phyloP scores from a whole-genome alignment of 331 rosid genomes.

The Rosa hybrid region DNA sequence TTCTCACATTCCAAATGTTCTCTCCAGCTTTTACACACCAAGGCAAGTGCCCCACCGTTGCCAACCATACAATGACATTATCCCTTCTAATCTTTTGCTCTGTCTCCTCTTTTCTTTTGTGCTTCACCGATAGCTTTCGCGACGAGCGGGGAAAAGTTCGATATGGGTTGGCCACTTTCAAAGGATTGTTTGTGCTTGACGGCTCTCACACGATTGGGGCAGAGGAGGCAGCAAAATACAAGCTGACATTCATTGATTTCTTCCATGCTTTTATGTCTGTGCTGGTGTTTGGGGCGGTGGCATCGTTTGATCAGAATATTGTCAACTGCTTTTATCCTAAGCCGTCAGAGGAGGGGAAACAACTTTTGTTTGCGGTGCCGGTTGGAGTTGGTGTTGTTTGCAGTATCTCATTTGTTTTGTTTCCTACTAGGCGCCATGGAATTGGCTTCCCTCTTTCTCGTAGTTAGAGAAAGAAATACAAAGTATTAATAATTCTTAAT shows the following conservation, averaged over 20 bases:
- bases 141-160: constrained; percentile 74
- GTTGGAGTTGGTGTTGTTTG: constrained; percentile 53
- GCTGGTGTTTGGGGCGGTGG: constrained; percentile 63
- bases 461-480: constrained; percentile 20
- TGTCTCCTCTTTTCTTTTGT: constrained; percentile 51
- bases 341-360: constrained; percentile 56
- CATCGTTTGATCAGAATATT: constrained; percentile 59
- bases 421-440: constrained; percentile 70
- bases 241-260: constrained; percentile 53
- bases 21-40: constrained; percentile 62
- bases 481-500: not conserved
- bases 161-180: constrained; percentile 61
- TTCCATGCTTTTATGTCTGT: constrained; percentile 62
- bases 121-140: constrained; percentile 71
- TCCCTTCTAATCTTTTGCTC: constrained; percentile 40
- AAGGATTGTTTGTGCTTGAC: constrained; percentile 68
- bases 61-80: constrained; percentile 35
- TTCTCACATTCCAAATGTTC: constrained; percentile 57
- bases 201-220: constrained; percentile 24
- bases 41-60: constrained; percentile 49
- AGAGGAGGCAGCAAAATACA: constrained; percentile 41
- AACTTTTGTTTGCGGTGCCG: constrained; percentile 50
- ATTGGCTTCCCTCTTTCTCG: constrained; percentile 85
- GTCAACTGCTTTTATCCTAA: constrained; percentile 59
- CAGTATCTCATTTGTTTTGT: constrained; percentile 48